Conservation (phyloP, 2,329 filamentous ascomycete genomes). For the Colletotrichum filicis region DNA sequence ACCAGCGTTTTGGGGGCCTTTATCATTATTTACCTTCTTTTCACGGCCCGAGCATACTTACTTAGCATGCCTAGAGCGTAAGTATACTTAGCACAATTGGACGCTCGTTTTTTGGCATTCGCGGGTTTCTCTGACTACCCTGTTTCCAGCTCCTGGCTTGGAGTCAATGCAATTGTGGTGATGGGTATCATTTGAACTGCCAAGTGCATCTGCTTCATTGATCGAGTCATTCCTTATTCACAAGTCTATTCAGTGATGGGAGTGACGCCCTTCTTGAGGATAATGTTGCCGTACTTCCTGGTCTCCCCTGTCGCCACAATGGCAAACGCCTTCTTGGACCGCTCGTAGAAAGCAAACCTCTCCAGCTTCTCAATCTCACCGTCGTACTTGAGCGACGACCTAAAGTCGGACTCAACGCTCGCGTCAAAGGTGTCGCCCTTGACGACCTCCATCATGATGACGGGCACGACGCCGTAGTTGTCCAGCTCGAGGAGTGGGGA, state of each 20-base stretch:
- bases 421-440: slow-evolving; percentile 31
- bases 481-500: slow-evolving; percentile 29
- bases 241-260: not conserved
- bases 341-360: slow-evolving; percentile 27
- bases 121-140: too few species aligned
- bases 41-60: too few species aligned
- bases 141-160: too few species aligned
- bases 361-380: slow-evolving; percentile 32
- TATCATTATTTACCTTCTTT: too few species aligned
- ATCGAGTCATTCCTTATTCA: not conserved
- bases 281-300: slow-evolving; percentile 30
- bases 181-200: too few species aligned
- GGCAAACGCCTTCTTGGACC: slow-evolving; percentile 29
- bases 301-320: slow-evolving; percentile 27
- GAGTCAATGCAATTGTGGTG: too few species aligned
- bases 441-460: slow-evolving; percentile 34
- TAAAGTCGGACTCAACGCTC: slow-evolving; percentile 28
- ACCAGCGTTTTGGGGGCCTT: too few species aligned
- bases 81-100: too few species aligned
- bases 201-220: too few species aligned
- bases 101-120: too few species aligned
- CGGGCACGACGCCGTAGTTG: slow-evolving; percentile 31
- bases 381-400: slow-evolving; percentile 19
- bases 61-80: too few species aligned
- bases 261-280: slow-evolving; percentile 30